Conservation (phyloP, 352 stramenopile species). For the Globisporangium solare region DNA sequence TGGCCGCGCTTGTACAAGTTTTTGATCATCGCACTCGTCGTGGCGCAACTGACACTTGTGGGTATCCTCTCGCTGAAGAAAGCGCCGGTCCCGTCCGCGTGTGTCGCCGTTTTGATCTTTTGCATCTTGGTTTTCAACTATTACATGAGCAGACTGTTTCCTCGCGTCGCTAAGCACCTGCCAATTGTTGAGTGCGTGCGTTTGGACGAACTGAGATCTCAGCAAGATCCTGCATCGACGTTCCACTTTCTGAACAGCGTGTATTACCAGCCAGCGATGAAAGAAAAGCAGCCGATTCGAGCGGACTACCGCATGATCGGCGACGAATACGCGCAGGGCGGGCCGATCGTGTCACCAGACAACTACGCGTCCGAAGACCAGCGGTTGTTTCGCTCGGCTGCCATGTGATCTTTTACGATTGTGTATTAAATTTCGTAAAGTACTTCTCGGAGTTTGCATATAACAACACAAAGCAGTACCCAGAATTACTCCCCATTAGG, state of each 20-base stretch:
- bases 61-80: slow-evolving; percentile 81
- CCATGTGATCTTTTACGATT: not conserved
- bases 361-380: slow-evolving; percentile 36
- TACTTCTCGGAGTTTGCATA: no score
- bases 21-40: slow-evolving; percentile 62
- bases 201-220: slow-evolving; percentile 37
- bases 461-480: no score
- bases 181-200: slow-evolving; percentile 54
- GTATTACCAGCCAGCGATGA: slow-evolving; percentile 70
- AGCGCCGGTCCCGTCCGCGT: slow-evolving; percentile 17
- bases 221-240: slow-evolving; percentile 21
- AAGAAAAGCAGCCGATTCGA: slow-evolving; percentile 35
- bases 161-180: slow-evolving; percentile 51
- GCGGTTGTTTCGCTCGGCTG: slow-evolving; percentile 29
- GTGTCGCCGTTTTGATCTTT: slow-evolving; percentile 25
- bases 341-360: slow-evolving; percentile 33
- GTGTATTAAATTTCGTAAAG: not conserved
- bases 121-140: slow-evolving; percentile 59
- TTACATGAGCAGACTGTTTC: slow-evolving; percentile 50
- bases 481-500: no score
- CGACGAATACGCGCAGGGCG: slow-evolving; percentile 25
- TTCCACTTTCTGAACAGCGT: slow-evolving; percentile 70
- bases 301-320: slow-evolving; percentile 60
- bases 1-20: slow-evolving; percentile 79
- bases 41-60: slow-evolving; percentile 72